Conservation (phyloP, 2,329 filamentous ascomycete genomes). For the Penicillium sp. region DNA sequence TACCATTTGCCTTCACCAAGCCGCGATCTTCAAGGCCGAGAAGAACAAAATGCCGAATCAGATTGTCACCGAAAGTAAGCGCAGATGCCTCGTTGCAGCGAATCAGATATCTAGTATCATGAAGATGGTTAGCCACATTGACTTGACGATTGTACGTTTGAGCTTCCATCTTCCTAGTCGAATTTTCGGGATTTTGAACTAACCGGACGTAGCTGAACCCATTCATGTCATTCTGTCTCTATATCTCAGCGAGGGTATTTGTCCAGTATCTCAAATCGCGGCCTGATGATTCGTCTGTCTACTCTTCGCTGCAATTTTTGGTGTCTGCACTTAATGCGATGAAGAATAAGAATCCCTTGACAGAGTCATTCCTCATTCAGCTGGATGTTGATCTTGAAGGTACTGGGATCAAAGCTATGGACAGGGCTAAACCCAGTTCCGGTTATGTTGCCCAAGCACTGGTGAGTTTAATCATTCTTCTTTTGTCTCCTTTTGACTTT, state of each 20-base stretch:
- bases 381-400: slow-evolving; percentile 87
- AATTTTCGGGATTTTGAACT: slow-evolving; percentile 15
- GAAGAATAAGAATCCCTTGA: slow-evolving; percentile 85
- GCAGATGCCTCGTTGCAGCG: slow-evolving; percentile 89
- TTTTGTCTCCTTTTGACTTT: background rate
- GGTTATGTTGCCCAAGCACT: slow-evolving; percentile 13
- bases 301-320: slow-evolving; percentile 85
- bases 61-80: slow-evolving; percentile 86
- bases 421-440: slow-evolving; percentile 14
- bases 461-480: slow-evolving; percentile 9
- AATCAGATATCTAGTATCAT: slow-evolving; percentile 94
- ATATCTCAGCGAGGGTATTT: slow-evolving; percentile 93
- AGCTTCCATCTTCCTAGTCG: background rate
- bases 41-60: slow-evolving; percentile 78
- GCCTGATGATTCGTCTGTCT: slow-evolving; percentile 78
- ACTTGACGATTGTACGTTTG: slow-evolving; percentile 73
- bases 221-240: slow-evolving; percentile 93
- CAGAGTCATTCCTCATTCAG: slow-evolving; percentile 92
- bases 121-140: slow-evolving; percentile 90
- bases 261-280: slow-evolving; percentile 94
- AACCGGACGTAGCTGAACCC: slow-evolving; percentile 75
- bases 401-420: slow-evolving; percentile 37
- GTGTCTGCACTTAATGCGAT: slow-evolving; percentile 88
- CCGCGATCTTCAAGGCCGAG: slow-evolving; percentile 95
- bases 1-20: slow-evolving; percentile 96